phyloP scores from a whole-genome alignment of 2,329 filamentous ascomycete genomes.

The Pyrenochaeta sp. region DNA sequence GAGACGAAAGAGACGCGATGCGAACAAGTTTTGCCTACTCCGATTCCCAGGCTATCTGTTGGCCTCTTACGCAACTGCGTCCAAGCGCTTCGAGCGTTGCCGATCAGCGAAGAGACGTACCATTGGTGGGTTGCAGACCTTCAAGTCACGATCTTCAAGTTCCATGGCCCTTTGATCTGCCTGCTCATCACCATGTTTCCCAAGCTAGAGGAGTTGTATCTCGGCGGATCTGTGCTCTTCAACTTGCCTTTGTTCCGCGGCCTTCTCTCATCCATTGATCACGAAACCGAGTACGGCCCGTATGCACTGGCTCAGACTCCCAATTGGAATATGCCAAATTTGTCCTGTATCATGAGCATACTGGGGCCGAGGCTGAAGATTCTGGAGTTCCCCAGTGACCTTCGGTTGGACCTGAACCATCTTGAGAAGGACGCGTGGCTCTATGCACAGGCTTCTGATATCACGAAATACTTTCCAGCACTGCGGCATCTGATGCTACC shows the following conservation, averaged over 20 bases:
- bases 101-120: background rate
- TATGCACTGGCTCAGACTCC: background rate
- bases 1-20: slow-evolving; percentile 4
- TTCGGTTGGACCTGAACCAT: background rate
- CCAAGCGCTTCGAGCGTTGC: background rate
- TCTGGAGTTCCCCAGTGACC: background rate
- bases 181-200: background rate
- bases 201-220: background rate
- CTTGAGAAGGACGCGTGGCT: background rate
- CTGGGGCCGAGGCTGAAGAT: background rate
- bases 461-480: background rate
- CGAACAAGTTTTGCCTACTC: background rate
- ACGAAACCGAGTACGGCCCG: background rate
- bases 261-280: background rate
- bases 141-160: background rate
- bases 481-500: background rate
- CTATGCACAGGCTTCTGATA: background rate
- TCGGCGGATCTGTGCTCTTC: background rate
- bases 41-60: background rate
- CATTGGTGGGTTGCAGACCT: background rate
- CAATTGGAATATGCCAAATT: background rate
- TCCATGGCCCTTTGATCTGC: background rate
- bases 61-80: background rate
- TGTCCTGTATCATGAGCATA: background rate
- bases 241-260: background rate